Base-by-base conservation (phyloP, 176 grass and related monocot species). In the Juncus effusus region DNA sequence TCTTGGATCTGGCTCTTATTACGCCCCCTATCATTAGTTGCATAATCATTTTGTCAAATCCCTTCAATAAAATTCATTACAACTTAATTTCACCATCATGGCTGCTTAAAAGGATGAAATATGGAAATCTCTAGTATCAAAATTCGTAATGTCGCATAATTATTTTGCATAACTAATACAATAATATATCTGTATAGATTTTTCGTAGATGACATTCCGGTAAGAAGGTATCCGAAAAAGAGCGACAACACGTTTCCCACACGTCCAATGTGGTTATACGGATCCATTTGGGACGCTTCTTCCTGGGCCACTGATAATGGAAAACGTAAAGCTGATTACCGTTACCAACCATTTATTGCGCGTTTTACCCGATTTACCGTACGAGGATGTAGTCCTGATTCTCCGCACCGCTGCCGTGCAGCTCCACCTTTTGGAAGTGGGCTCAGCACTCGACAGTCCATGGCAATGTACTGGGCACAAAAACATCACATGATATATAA, bases 241-340 rank as follows among this genome's bases (percentile, higher is more conserved):
- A 65, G 68, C 9, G 72, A 13, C 2, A 37, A 9, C 19, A 78
- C 63, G 10, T 90, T 75, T 41, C 87, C 87, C 7, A 5, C 5
- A 4, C 73, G 83, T 2, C 73, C 79, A 39, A 86, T 90, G 87
- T 86, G 87, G 87, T 13, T 81, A 19, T 90, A 90, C 49, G 87
- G 83, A 44, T 81, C 87, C 3, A 90, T 90, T 54, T 90, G 87
- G 87, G 87, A 90, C 54, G 87, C 87, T 4, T 90, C 87, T 0
- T 83, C 79, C 0, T 90, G 87, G 87, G 87, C 83, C 7, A 90
- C 83, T 2, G 83, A 90, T 37, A 67, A 90, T 16, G 87, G 87
- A 42, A 80, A 74, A 62, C 83, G 80, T 74, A 80, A 69, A 68
- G 83, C 87, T 7, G 80, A 90, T 67, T 90, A 90, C 53, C 62